phyloP scores from a whole-genome alignment of 768 basidiomycete species.

The Leccinum subtestaceum region DNA sequence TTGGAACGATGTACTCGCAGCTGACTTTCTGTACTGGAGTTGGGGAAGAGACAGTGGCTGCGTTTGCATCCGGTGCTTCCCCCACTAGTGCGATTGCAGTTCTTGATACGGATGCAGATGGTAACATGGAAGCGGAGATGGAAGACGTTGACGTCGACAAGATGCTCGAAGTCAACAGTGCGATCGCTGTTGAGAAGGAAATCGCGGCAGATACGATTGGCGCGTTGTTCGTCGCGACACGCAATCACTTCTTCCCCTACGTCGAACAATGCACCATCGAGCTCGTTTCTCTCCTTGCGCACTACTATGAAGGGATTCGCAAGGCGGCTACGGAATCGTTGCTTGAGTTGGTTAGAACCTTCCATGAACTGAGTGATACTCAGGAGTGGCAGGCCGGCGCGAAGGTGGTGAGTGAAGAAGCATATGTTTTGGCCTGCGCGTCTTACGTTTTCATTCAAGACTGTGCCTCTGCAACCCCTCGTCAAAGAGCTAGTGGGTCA shows the following conservation, averaged over 20 bases:
- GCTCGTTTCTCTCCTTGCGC: constrained; percentile 74
- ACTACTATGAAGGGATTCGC: constrained; percentile 97
- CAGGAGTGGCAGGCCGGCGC: constrained; percentile 81
- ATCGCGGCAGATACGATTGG: constrained; percentile 97
- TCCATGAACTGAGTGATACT: constrained; percentile 84
- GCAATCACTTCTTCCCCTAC: constrained; percentile 84
- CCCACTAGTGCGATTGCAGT: constrained; percentile 67
- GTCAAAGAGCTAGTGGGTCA: constrained; percentile 81
- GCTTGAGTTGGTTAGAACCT: constrained; percentile 84
- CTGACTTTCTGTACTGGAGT: constrained; percentile 30
- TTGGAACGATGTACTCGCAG: not conserved
- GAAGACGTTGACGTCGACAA: constrained; percentile 85
- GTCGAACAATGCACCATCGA: constrained; percentile 80
- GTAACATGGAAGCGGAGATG: constrained; percentile 58
- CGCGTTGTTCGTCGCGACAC: constrained; percentile 80
- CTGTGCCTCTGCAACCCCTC: constrained; percentile 53
- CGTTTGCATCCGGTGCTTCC: constrained; percentile 72
- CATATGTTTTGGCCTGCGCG: not conserved
- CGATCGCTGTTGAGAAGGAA: constrained; percentile 98
- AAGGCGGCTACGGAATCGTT: constrained; percentile 89
- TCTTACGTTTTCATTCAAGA: constrained; percentile 28
- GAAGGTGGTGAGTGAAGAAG: constrained; percentile 46
- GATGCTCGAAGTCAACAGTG: constrained; percentile 89
- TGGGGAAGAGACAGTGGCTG: constrained; percentile 52
- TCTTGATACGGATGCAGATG: constrained; percentile 52